These are phyloP conservation scores for Rhypophila decipiens DNA, from an alignment of 495 filamentous ascomycete genomes.

Conservation along the genomic window DNA sequence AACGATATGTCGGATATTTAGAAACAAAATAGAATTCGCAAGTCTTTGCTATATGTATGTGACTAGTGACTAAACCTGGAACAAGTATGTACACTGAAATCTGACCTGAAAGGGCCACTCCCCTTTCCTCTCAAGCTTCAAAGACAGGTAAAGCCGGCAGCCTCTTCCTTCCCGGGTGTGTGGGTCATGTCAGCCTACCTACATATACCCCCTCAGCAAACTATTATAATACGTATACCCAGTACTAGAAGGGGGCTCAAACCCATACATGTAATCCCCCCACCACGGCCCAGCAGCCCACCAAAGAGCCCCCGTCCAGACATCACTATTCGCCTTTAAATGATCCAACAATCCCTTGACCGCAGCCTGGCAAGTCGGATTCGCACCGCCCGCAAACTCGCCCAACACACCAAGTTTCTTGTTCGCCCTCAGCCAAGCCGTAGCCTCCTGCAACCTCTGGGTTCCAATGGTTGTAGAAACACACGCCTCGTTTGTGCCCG, in stretches of 20 bases:
- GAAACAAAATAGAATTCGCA: too few relatives aligned
- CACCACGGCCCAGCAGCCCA: constrained; percentile 66
- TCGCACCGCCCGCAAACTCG: constrained; percentile 67
- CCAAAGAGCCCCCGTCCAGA: constrained; percentile 67
- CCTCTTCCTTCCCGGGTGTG: too few relatives aligned
- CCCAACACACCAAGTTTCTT: constrained; percentile 63
- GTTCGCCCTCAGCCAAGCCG: constrained; percentile 63
- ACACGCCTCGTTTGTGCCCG: constrained; percentile 56
- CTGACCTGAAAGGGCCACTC: too few relatives aligned
- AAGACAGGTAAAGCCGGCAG: too few relatives aligned
- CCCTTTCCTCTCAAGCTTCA: too few relatives aligned
- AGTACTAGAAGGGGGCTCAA: constrained; percentile 47
- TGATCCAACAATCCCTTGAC: constrained; percentile 57
- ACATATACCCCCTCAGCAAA: constrained; percentile 20
- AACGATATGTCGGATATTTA: too few relatives aligned
- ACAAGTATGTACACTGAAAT: too few relatives aligned
- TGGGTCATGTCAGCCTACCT: too few relatives aligned
- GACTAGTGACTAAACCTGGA: too few relatives aligned
- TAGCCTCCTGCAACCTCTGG: constrained; percentile 59
- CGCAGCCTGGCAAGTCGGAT: constrained; percentile 56
- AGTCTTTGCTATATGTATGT: too few relatives aligned
- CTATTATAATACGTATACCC: constrained; percentile 23
- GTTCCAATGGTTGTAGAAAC: constrained; percentile 56
- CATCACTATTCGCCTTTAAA: constrained; percentile 57
- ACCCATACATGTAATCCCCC: constrained; percentile 54